These are phyloP conservation scores for Saccharomycopsis hybrid DNA, from an alignment of 1,139 yeast genomes.

Conservation along the genomic window DNA sequence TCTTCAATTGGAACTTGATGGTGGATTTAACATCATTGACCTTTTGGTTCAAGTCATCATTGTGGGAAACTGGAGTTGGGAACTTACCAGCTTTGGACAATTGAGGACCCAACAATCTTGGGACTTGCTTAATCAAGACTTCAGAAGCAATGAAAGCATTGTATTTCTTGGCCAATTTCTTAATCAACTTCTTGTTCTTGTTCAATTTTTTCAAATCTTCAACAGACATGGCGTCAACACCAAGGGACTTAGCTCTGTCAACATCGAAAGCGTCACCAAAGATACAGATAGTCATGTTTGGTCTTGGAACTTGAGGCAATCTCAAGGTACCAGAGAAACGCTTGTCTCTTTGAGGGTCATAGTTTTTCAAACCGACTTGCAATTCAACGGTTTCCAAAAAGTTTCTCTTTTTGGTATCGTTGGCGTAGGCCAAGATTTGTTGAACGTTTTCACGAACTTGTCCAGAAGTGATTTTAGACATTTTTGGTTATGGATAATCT, in stretches of 20 bases:
- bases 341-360: conserved; percentile 99
- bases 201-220: conserved; percentile 99
- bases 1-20: conserved; percentile 99
- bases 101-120: conserved; percentile 99
- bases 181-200: conserved; percentile 99
- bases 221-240: conserved; percentile 99
- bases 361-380: conserved; percentile 99
- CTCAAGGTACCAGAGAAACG: conserved; percentile 99
- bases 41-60: conserved; percentile 95
- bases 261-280: conserved; percentile 99
- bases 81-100: conserved; percentile 99
- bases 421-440: conserved; percentile 84
- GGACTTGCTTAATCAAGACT: conserved; percentile 98
- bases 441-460: conserved; percentile 97
- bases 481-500: conserved; percentile 35
- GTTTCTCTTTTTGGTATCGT: conserved; percentile 99
- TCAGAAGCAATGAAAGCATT: conserved; percentile 99
- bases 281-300: conserved; percentile 99
- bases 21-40: conserved; percentile 97
- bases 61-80: conserved; percentile 99
- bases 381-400: conserved; percentile 99
- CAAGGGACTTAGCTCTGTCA: conserved; percentile 99
- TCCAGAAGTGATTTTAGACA: conserved; percentile 91
- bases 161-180: conserved; percentile 99
- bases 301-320: conserved; percentile 99